A percentile compares a stretch with the other conserved stretches of the same genome.
Conservation (phyloP, 2,329 filamentous ascomycete genomes). For the Penicillium sp. region DNA sequence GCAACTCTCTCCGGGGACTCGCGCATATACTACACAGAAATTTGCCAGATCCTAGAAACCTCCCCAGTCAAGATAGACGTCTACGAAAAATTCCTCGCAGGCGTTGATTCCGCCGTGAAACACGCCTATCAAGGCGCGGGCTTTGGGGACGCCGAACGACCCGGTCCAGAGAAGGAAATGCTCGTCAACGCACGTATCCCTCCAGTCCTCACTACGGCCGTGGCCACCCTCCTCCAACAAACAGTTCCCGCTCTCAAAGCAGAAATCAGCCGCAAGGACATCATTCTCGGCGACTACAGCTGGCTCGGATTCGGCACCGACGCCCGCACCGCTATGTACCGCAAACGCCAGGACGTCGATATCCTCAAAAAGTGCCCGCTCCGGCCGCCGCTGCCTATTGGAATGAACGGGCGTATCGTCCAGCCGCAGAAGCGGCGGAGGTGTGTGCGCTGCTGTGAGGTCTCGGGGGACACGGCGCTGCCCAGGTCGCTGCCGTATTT, state of each 20-base stretch:
- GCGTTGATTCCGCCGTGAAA: slow-evolving; percentile 65
- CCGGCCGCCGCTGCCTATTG: slow-evolving; percentile 14
- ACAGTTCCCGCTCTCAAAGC: slow-evolving; percentile 57
- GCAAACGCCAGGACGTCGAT: slow-evolving; percentile 58
- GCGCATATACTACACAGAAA: slow-evolving; percentile 48
- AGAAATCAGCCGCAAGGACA: slow-evolving; percentile 61
- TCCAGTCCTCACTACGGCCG: slow-evolving; percentile 48
- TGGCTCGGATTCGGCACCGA: slow-evolving; percentile 66
- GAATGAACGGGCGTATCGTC: slow-evolving; percentile 7
- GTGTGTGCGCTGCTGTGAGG: slow-evolving; percentile 60
- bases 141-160: slow-evolving; percentile 46
- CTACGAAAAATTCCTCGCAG: slow-evolving; percentile 62
- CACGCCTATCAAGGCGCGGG: slow-evolving; percentile 53
- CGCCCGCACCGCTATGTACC: slow-evolving; percentile 57
- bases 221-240: slow-evolving; percentile 49
- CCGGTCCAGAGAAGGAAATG: slow-evolving; percentile 52
- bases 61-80: slow-evolving; percentile 59
- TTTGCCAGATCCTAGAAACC: slow-evolving; percentile 53
- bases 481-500: slow-evolving; percentile 37
- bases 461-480: slow-evolving; percentile 62
- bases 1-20: slow-evolving; percentile 40
- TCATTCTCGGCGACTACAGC: slow-evolving; percentile 71
- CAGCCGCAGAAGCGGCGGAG: slow-evolving; percentile 38
- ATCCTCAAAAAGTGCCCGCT: slow-evolving; percentile 52
- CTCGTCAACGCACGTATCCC: slow-evolving; percentile 54